Evolutionary conservation across 768 basidiomycete species (phyloP).

Genomic region (Mycena epipterygia): DNA sequence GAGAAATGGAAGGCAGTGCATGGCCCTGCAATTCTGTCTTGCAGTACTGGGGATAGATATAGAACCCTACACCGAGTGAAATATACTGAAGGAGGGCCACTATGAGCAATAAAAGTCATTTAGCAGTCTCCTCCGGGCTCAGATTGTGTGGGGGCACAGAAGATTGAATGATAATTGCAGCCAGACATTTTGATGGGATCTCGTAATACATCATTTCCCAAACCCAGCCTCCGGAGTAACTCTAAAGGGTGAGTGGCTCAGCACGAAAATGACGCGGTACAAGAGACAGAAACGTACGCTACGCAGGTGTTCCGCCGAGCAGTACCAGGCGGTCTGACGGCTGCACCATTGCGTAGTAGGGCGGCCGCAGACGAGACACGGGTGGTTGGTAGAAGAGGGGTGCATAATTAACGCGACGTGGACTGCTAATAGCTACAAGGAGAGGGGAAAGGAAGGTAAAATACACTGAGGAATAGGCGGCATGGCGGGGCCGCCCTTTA

Average conservation of each 20-base stretch:
- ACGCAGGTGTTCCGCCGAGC: slow-evolving; percentile 81
- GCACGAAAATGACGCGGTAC: slow-evolving; percentile 17
- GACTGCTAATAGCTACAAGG: slow-evolving; percentile 34
- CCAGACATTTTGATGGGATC: too few species aligned
- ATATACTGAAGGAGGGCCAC: too few species aligned
- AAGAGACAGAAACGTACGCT: slow-evolving; percentile 60
- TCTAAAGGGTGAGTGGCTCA: too few species aligned
- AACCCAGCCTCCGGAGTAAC: too few species aligned
- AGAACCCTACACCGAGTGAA: too few species aligned
- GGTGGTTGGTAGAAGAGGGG: slow-evolving; percentile 70
- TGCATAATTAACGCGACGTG: slow-evolving; percentile 67
- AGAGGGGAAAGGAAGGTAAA: slow-evolving; percentile 37
- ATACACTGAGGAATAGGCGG: slow-evolving; percentile 39
- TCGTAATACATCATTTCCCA: too few species aligned
- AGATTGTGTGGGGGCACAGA: too few species aligned
- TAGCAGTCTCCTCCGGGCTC: too few species aligned
- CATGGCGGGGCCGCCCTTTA: slow-evolving; percentile 25
- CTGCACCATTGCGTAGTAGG: slow-evolving; percentile 92
- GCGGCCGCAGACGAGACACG: slow-evolving; percentile 79
- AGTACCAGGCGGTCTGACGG: slow-evolving; percentile 88
- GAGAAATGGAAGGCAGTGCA: slow-evolving; percentile 11
- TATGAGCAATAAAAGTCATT: too few species aligned
- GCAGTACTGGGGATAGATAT: too few species aligned
- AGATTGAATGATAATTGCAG: too few species aligned
- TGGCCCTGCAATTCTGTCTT: too few species aligned